Conservation (phyloP, 495 filamentous ascomycete genomes). For the Parathielavia hyrcaniae region DNA sequence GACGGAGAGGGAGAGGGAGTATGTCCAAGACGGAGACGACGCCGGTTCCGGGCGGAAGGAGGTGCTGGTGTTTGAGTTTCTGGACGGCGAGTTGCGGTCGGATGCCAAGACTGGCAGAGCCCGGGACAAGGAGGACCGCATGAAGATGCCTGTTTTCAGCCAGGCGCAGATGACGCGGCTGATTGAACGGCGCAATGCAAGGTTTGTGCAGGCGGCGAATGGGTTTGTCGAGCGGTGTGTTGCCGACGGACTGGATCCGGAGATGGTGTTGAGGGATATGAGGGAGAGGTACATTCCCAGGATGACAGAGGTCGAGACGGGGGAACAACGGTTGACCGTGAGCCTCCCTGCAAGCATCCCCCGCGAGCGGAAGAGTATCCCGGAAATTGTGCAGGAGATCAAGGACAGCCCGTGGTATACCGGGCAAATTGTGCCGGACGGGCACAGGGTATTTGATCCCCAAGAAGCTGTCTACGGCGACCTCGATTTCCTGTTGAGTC, state of each 20-base stretch:
- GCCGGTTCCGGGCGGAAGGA: slow-evolving; percentile 44
- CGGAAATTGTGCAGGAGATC: slow-evolving; percentile 80
- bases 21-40: slow-evolving; percentile 27
- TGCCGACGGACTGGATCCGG: slow-evolving; percentile 59
- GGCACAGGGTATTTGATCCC: slow-evolving; percentile 86
- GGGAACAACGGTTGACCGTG: slow-evolving; percentile 28
- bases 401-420: slow-evolving; percentile 80
- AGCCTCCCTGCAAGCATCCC: slow-evolving; percentile 65
- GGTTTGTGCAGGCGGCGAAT: slow-evolving; percentile 74
- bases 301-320: slow-evolving; percentile 18
- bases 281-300: slow-evolving; percentile 47
- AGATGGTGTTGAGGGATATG: slow-evolving; percentile 53
- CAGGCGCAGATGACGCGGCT: slow-evolving; percentile 85
- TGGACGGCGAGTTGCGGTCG: slow-evolving; percentile 84
- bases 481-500: slow-evolving; percentile 77
- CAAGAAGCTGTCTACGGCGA: slow-evolving; percentile 80
- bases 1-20: slow-evolving; percentile 39
- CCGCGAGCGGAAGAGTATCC: slow-evolving; percentile 69
- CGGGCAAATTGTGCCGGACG: slow-evolving; percentile 88
- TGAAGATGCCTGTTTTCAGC: slow-evolving; percentile 91
- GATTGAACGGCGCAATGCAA: slow-evolving; percentile 86
- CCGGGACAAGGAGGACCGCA: slow-evolving; percentile 65
- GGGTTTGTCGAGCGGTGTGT: slow-evolving; percentile 69
- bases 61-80: slow-evolving; percentile 82
- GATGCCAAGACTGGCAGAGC: slow-evolving; percentile 64